Evolutionary conservation across 345 rosid genomes (phyloP), one percentile per base, ranked within the genome.

Genomic region (Nephelium lappaceum): DNA sequence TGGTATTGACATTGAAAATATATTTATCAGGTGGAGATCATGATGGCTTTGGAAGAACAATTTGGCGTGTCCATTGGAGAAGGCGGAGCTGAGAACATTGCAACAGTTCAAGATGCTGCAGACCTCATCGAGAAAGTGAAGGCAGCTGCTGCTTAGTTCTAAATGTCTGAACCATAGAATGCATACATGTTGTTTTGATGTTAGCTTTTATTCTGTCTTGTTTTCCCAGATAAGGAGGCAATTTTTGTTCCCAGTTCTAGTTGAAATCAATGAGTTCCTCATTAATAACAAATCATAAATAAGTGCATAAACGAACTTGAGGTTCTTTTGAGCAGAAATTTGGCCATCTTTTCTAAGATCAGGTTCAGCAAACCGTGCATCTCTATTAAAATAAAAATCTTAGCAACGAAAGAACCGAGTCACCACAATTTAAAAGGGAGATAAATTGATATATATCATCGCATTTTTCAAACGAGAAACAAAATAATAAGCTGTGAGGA

Each of bases 1-100:
- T 45, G 8, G 6, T 45, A 2, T 45, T 45, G 51, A 60, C 16
- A 51, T 19, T 71, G 62, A 25, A 69, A n/a, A 24, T 47, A 53
- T 11, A 11, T 31, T 60, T 27, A 47, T 15, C 79, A 87, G 90
- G 94, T 88, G 53, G 91, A 91, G 70, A 89, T 89, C 53, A 84
- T 88, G 91, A 88, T 91, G 95, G 91, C 94, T 39, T 80, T 91
- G 88, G 91, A 89, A 82, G 94, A 90, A 78, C 90, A 87, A 74
- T 88, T 88, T 5, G 88, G 71, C 2, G 91, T 91, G 72, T 86
- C 91, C 19, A 63, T 91, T 6, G 92, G 94, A 66, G 92, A 88
- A 85, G 83, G 77, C 7, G 93, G 93, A 24, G 92, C 91, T 0
- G 88, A 91, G 82, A 85, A 88, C 83, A 85, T 86, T 19, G 72